These are phyloP conservation scores for Moringa oleifera DNA, from an alignment of 345 rosid genomes.

Conservation along the genomic window DNA sequence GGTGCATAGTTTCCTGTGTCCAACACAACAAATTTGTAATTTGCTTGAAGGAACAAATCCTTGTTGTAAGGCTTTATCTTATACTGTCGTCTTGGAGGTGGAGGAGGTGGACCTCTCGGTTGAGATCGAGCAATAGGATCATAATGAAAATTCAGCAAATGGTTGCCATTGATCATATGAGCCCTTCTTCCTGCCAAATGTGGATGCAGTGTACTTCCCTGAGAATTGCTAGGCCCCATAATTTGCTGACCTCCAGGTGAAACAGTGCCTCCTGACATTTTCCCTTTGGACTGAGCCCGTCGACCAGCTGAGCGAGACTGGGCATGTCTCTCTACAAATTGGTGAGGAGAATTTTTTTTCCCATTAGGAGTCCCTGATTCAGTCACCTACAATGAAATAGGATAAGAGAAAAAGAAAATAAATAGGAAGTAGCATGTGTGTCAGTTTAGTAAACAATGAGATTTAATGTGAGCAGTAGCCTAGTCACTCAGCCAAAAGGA, in stretches of 20 bases:
- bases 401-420: not conserved
- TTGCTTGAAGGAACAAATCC: conserved; percentile 92
- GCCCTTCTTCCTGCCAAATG: conserved; percentile 61
- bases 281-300: conserved; percentile 46
- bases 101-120: conserved; percentile 36
- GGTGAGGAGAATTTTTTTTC: conserved; percentile 29
- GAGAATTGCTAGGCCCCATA: conserved; percentile 30
- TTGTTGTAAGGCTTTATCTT: conserved; percentile 80
- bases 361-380: conserved; percentile 31
- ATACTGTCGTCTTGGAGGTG: conserved; percentile 55
- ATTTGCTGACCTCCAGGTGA: conserved; percentile 35
- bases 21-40: conserved; percentile 88
- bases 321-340: conserved; percentile 17
- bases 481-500: not conserved
- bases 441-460: not conserved
- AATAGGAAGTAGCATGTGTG: not conserved
- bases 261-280: conserved; percentile 28
- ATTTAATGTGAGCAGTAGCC: not conserved
- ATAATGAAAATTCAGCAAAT: conserved; percentile 88
- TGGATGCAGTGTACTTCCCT: conserved; percentile 34
- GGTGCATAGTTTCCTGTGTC: conserved; percentile 61
- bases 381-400: conserved; percentile 47
- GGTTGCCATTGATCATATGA: conserved; percentile 69
- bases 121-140: conserved; percentile 74
- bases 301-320: conserved; percentile 22